phyloP scores from a whole-genome alignment of 208 protist genomes.

The Herpetomonas muscarum region DNA sequence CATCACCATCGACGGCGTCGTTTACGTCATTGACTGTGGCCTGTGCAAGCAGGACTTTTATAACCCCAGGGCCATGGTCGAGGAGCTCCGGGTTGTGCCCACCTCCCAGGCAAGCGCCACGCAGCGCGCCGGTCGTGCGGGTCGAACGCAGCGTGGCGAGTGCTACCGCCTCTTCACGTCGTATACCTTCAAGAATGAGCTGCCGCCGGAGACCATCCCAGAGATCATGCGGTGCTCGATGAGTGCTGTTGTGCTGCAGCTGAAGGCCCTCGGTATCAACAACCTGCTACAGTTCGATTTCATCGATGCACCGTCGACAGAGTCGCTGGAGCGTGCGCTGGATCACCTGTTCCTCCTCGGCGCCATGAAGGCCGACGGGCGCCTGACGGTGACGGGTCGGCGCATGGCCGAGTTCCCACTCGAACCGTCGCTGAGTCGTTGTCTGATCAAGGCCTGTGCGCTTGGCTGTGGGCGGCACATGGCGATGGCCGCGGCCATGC shows the following conservation, averaged over 20 bases:
- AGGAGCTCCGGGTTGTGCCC: constrained; percentile 94
- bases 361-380: constrained; percentile 97
- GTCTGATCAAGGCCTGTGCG: constrained; percentile 66
- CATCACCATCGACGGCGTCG: constrained; percentile 99
- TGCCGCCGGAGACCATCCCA: constrained; percentile 90
- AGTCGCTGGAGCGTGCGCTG: constrained; percentile 95
- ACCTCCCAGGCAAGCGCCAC: constrained; percentile 95
- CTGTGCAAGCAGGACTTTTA: constrained; percentile 98
- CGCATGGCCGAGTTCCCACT: constrained; percentile 99
- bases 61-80: constrained; percentile 95
- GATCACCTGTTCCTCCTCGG: constrained; percentile 98
- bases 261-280: constrained; percentile 98
- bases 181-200: constrained; percentile 93
- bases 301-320: constrained; percentile 96
- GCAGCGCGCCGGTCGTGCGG: constrained; percentile 95
- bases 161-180: constrained; percentile 97
- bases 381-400: constrained; percentile 94
- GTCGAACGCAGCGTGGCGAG: constrained; percentile 93
- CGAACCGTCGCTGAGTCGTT: constrained; percentile 97
- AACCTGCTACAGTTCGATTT: constrained; percentile 98
- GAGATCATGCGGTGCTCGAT: constrained; percentile 98
- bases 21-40: constrained; percentile 98
- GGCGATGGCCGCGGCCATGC: constrained; percentile 86
- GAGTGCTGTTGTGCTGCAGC: constrained; percentile 93
- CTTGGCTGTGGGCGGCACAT: constrained; percentile 85